A percentile compares a stretch with the other conserved stretches of the same genome.
These are phyloP conservation scores for Xerocomus amazonicus DNA, from an alignment of 1,284 basidiomycete genomes.

Conservation along the genomic window DNA sequence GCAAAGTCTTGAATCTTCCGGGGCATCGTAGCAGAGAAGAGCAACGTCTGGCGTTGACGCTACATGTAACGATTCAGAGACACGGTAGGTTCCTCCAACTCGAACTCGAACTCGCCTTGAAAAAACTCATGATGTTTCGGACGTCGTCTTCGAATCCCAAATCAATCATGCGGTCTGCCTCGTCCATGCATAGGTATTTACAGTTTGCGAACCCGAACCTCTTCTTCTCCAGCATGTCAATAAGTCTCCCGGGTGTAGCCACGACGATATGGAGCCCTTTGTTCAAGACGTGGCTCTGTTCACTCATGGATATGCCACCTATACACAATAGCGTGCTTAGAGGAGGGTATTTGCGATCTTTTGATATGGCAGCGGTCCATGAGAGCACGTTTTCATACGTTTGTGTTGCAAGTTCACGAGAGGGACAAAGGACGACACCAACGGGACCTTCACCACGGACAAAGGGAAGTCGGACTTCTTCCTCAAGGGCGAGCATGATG, in stretches of 20 bases:
- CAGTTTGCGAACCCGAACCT: conserved; percentile 88
- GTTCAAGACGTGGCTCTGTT: conserved; percentile 86
- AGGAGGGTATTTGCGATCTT: conserved; percentile 78
- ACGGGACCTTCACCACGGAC: conserved; percentile 93
- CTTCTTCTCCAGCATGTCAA: conserved; percentile 96
- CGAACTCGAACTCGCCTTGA: conserved; percentile 60
- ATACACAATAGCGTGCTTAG: conserved; percentile 91
- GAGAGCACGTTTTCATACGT: conserved; percentile 92
- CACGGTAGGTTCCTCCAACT: neutral
- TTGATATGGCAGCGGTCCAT: conserved; percentile 82
- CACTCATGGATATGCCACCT: conserved; percentile 97
- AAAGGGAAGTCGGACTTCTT: conserved; percentile 88
- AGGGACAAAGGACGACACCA: conserved; percentile 93
- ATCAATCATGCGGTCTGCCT: conserved; percentile 99
- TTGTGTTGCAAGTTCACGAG: conserved; percentile 90
- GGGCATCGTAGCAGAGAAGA: conserved; percentile 99
- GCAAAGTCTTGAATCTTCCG: conserved; percentile 99
- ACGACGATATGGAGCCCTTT: conserved; percentile 95
- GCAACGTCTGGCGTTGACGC: conserved; percentile 93
- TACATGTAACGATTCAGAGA: conserved; percentile 30
- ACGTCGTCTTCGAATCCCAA: conserved; percentile 99
- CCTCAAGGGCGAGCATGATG: conserved; percentile 94
- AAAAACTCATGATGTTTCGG: conserved; percentile 97
- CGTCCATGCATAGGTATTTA: conserved; percentile 97
- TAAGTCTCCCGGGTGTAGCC: conserved; percentile 92